phyloP scores from a whole-genome alignment of 371 early-diverging fungal species.

The Caulochytrium protostelioides region DNA sequence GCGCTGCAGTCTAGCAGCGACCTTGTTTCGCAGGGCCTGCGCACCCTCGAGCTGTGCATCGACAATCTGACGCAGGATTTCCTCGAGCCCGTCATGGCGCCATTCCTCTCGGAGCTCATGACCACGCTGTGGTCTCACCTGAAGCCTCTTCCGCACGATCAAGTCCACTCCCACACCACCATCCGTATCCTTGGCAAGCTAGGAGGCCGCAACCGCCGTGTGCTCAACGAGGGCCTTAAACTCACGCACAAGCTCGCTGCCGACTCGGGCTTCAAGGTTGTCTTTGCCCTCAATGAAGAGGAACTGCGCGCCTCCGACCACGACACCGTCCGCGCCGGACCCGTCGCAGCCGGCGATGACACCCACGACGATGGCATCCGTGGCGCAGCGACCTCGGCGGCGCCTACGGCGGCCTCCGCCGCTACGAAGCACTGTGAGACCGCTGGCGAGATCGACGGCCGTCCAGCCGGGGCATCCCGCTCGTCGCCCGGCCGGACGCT shows the following conservation, averaged over 20 bases:
- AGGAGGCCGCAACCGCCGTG: constrained; percentile 69
- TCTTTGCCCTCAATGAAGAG: constrained; percentile 29
- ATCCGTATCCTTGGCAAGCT: constrained; percentile 90
- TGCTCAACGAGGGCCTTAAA: constrained; percentile 44
- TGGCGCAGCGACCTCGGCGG: too few species aligned
- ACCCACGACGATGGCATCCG: too few species aligned
- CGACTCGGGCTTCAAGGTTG: constrained; percentile 39
- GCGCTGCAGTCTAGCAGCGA: constrained; percentile 81
- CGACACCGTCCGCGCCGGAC: neutral
- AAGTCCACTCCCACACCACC: constrained; percentile 58
- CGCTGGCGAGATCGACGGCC: too few species aligned
- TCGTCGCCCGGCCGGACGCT: constrained; percentile 36
- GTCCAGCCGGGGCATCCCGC: too few species aligned
- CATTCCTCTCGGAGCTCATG: constrained; percentile 84
- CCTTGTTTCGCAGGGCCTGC: constrained; percentile 78
- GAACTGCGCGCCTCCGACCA: neutral
- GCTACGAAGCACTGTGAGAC: too few species aligned
- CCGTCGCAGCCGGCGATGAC: too few species aligned
- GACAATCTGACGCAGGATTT: constrained; percentile 95
- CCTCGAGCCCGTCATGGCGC: constrained; percentile 83
- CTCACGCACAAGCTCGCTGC: constrained; percentile 24
- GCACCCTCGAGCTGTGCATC: constrained; percentile 91
- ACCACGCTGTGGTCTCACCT: constrained; percentile 73
- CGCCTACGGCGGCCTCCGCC: constrained; percentile 33
- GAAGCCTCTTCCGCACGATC: constrained; percentile 60